Conservation (phyloP, 78 protist genomes). For the Emiliania huxleyi region DNA sequence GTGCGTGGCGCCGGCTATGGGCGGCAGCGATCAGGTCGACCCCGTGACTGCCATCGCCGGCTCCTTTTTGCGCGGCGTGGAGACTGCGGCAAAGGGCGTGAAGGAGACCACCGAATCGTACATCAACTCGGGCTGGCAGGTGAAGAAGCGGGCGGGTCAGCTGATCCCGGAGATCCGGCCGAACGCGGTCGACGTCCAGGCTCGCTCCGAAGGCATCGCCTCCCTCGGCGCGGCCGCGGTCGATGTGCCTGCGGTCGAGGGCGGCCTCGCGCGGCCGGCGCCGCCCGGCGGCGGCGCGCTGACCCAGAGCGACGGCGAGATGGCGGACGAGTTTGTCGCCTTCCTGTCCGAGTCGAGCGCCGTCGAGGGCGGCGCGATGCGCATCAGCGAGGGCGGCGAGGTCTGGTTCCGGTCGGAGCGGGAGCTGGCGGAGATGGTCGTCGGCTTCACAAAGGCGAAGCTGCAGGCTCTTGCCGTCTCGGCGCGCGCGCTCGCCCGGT, state of each 20-base stretch:
- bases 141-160: conserved; percentile 26
- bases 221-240: not conserved
- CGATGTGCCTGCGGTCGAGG: not conserved
- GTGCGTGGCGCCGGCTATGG: no score
- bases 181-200: not conserved
- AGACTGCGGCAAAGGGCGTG: not conserved
- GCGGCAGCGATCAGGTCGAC: not conserved
- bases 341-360: not conserved
- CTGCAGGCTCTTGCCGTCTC: not conserved
- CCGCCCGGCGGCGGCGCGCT: not conserved
- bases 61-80: not conserved
- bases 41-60: not conserved
- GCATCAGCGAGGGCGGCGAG: not conserved
- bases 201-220: not conserved
- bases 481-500: conserved; percentile 21
- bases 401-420: not conserved
- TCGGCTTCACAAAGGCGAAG: not conserved
- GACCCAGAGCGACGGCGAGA: not conserved
- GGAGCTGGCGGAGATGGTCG: not conserved
- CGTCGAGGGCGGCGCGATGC: not conserved
- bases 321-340: not conserved
- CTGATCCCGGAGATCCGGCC: not conserved
- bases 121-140: not conserved
- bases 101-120: not conserved
- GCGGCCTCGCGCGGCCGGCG: not conserved